phyloP scores from a whole-genome alignment of 129 eudicot genomes.

The Pseudognaphalium luteoalbum region DNA sequence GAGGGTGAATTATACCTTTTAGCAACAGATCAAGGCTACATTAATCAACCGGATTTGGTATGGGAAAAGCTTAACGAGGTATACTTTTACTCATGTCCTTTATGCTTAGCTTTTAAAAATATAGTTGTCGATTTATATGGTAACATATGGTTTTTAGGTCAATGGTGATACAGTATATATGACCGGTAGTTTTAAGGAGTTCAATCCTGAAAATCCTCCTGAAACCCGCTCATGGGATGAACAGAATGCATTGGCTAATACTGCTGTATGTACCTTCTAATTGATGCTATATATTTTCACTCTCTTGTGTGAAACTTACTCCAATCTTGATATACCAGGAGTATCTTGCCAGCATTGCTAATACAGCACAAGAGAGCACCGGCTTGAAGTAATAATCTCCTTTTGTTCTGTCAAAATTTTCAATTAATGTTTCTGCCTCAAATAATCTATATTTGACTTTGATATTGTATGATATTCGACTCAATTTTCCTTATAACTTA shows the following conservation, averaged over 20 bases:
- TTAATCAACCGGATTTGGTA: slow-evolving; percentile 84
- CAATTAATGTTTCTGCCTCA: neutral
- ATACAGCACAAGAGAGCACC: slow-evolving; percentile 43
- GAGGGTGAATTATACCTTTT: slow-evolving; percentile 77
- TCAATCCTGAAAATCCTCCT: slow-evolving; percentile 65
- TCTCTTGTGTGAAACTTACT: slow-evolving; percentile 19
- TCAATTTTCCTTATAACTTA: neutral
- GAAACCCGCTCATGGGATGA: slow-evolving; percentile 70
- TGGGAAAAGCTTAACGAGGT: slow-evolving; percentile 99
- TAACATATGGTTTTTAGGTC: slow-evolving; percentile 46
- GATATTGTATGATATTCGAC: neutral
- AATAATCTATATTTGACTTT: neutral
- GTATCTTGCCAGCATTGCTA: slow-evolving; percentile 66
- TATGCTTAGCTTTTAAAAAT: neutral
- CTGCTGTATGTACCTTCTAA: slow-evolving; percentile 63
- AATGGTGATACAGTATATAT: slow-evolving; percentile 84
- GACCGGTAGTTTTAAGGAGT: slow-evolving; percentile 82
- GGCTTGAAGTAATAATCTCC: slow-evolving; percentile 57
- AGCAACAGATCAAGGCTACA: slow-evolving; percentile 92
- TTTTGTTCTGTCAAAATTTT: neutral
- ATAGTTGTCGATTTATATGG: neutral
- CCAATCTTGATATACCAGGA: slow-evolving; percentile 50
- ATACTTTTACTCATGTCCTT: neutral
- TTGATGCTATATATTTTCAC: neutral
- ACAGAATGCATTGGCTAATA: slow-evolving; percentile 59